Evolutionary conservation across 345 rosid species (phyloP).

Genomic region (Eucalyptus sp.): DNA sequence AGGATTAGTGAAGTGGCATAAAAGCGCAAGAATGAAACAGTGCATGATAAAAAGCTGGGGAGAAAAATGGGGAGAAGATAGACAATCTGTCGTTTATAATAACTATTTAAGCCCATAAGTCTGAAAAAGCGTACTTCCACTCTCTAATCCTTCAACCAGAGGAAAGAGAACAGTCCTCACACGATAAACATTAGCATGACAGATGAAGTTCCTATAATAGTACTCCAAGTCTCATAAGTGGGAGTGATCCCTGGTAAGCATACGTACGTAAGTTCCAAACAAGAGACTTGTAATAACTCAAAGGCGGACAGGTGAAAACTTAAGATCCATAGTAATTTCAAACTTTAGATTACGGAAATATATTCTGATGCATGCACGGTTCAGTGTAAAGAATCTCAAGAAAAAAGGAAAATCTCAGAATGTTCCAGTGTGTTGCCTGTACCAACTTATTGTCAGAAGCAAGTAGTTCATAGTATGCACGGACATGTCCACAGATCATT

Average conservation of each 20-base stretch:
- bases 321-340: background rate
- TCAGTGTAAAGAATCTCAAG: background rate
- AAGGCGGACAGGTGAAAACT: background rate
- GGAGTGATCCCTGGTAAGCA: background rate
- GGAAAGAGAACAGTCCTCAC: background rate
- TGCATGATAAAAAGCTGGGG: background rate
- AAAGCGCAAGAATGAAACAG: background rate
- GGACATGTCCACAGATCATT: background rate
- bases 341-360: background rate
- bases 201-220: background rate
- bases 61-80: background rate
- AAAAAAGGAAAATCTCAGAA: background rate
- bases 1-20: background rate
- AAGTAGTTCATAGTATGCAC: background rate
- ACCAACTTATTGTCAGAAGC: background rate
- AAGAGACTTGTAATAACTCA: background rate
- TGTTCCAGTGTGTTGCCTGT: background rate
- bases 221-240: background rate
- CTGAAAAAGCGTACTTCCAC: background rate
- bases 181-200: background rate
- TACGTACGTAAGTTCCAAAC: background rate
- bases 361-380: background rate
- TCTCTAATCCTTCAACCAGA: background rate
- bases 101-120: background rate
- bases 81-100: background rate